phyloP scores from a whole-genome alignment of 768 basidiomycete genomes.

The Xerocomellus dryophilus region DNA sequence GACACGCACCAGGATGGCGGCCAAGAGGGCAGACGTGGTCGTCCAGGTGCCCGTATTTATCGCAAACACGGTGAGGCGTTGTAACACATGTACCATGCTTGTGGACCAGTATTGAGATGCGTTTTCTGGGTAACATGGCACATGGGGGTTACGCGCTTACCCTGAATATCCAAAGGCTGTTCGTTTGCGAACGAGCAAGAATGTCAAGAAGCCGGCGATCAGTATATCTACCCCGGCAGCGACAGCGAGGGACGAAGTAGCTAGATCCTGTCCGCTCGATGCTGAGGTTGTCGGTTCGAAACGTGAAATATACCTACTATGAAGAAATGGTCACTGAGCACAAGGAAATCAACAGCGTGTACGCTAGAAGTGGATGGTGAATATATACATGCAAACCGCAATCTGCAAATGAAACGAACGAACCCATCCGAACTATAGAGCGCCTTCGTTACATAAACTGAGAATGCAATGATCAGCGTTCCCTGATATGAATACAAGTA shows the following conservation, averaged over 20 bases:
- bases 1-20: neutral
- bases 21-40: neutral
- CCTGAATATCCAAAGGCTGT: neutral
- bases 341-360: neutral
- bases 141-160: neutral
- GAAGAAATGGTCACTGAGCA: neutral
- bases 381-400: neutral
- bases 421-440: neutral
- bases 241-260: neutral
- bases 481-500: too few relatives aligned
- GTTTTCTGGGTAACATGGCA: too few relatives aligned
- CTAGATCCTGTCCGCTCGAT: neutral
- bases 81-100: neutral
- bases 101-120: neutral
- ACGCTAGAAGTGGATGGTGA: neutral
- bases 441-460: constrained; percentile 1
- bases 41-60: constrained; percentile 1
- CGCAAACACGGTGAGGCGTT: neutral
- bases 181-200: neutral
- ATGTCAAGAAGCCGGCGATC: constrained; percentile 2
- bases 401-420: neutral
- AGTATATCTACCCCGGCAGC: neutral
- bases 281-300: neutral
- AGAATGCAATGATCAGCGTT: neutral
- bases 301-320: neutral